Evolutionary conservation across 176 grass and related monocot genomes (phyloP).

Genomic region (Thalia dealbata): DNA sequence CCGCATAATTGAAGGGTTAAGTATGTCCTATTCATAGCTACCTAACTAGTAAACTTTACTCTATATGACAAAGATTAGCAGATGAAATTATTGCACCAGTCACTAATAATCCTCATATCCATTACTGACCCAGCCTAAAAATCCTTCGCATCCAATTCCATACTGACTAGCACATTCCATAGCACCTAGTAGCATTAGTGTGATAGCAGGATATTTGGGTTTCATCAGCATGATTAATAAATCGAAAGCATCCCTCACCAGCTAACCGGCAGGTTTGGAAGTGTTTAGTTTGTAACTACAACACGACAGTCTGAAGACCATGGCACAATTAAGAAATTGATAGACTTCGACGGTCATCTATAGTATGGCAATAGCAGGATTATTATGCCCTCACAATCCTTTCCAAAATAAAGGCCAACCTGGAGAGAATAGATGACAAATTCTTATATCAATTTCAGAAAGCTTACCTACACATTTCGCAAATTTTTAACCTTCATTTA

Average conservation of each 20-base stretch:
- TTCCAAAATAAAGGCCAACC: neutral
- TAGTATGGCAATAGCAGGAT: neutral
- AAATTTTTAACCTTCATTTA: too few relatives aligned
- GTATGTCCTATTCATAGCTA: too few relatives aligned
- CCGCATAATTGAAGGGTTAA: too few relatives aligned
- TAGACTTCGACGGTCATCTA: neutral
- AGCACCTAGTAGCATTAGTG: constrained; percentile 67
- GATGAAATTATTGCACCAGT: too few relatives aligned
- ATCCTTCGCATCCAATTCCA: constrained; percentile 81
- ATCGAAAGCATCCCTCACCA: too few relatives aligned
- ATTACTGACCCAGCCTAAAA: constrained; percentile 94
- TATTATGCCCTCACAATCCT: neutral
- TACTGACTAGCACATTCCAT: constrained; percentile 61
- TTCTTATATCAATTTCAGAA: neutral
- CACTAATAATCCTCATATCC: too few relatives aligned
- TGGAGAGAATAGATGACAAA: neutral
- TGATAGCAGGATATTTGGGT: constrained; percentile 42
- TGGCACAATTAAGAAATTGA: neutral
- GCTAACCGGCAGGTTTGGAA: neutral
- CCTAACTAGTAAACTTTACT: too few relatives aligned
- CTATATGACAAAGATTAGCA: too few relatives aligned
- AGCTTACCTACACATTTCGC: too few relatives aligned
- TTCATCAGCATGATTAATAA: too few relatives aligned
- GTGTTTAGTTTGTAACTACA: neutral
- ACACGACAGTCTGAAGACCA: neutral